Evolutionary conservation across 2,329 filamentous ascomycete species (phyloP), one percentile per base, ranked within the genome.

Genomic region (Fusarium algeriense): DNA sequence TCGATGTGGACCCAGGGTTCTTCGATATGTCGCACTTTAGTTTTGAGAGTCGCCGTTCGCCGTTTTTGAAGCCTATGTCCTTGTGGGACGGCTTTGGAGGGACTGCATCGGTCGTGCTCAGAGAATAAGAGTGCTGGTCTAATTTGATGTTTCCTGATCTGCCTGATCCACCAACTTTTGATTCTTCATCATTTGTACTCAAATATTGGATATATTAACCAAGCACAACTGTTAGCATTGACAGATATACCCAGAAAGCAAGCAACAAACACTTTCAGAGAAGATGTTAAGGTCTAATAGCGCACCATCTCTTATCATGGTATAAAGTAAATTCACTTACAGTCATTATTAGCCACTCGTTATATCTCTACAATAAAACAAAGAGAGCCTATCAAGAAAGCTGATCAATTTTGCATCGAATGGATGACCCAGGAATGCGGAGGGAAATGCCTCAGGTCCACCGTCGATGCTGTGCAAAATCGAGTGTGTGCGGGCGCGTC

Each of bases 401-500:
- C 38, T 37, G 26, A 32, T 55, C 49, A 41, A 44, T 37, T n/a
- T 67, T 67, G 34, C 38, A 38, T 41, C 68, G 15, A 69, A 41
- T 30, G 43, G 41, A 50, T 43, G 28, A 45, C 54, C 62, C 49
- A 73, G 67, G 69, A 76, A 77, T 76, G 75, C 66, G 70, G 75
- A 78, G 76, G 67, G 78, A 79, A 79, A 79, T 79, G 74, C 78
- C 78, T 79, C 78, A 79, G 72, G 62, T 70, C 76, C 75, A 75
- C 74, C 57, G 64, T 41, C 30, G 44, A 54, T 56, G 62, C 66
- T 61, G 64, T 72, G 49, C 55, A 53, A 50, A 67, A 68, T 71
- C 50, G 48, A 60, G 32, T 49, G 49, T 38, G 43, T 54, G 56
- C 62, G 46, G 37, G 49, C 65, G 49, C 65, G 45, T 49, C 54